Percentiles rank a stretch among this genome's conserved stretches.
These are phyloP conservation scores for Arachnomyces sp. DNA, from an alignment of 2,329 filamentous ascomycete species.

Conservation along the genomic window DNA sequence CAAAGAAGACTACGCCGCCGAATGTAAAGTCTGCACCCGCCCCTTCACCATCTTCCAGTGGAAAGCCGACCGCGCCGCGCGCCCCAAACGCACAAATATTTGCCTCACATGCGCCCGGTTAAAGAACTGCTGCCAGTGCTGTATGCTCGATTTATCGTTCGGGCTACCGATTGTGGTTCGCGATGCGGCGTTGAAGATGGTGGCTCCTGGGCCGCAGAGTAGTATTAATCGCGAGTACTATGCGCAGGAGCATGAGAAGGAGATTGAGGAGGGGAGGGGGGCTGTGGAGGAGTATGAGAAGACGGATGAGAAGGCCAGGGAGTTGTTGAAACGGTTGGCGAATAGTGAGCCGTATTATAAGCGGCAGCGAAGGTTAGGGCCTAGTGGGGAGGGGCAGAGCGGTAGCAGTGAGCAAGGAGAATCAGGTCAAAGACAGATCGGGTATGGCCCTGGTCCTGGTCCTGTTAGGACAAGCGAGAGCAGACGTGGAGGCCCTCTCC, in stretches of 20 bases:
- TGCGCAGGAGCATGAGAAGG: conserved; percentile 91
- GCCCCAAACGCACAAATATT: conserved; percentile 89
- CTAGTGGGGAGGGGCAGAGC: conserved; percentile 39
- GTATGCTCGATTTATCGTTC: conserved; percentile 96
- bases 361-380: conserved; percentile 68
- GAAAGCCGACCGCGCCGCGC: conserved; percentile 84
- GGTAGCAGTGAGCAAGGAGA: conserved; percentile 34
- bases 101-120: conserved; percentile 93
- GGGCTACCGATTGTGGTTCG: conserved; percentile 89
- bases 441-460: conserved; percentile 54
- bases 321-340: conserved; percentile 74
- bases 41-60: conserved; percentile 94
- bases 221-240: conserved; percentile 96
- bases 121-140: conserved; percentile 98
- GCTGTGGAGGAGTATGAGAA: conserved; percentile 88
- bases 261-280: conserved; percentile 83
- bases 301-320: conserved; percentile 91
- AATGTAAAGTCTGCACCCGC: conserved; percentile 82
- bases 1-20: conserved; percentile 88
- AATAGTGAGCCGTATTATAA: conserved; percentile 93
- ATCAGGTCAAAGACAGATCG: conserved; percentile 33
- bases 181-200: conserved; percentile 95
- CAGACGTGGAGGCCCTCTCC: conserved; percentile 29
- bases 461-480: conserved; percentile 68
- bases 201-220: conserved; percentile 84